Percentiles rank a stretch among this genome's conserved stretches.
Conservation (phyloP, 257 asterid genomes). For the Apocynum venetum region DNA sequence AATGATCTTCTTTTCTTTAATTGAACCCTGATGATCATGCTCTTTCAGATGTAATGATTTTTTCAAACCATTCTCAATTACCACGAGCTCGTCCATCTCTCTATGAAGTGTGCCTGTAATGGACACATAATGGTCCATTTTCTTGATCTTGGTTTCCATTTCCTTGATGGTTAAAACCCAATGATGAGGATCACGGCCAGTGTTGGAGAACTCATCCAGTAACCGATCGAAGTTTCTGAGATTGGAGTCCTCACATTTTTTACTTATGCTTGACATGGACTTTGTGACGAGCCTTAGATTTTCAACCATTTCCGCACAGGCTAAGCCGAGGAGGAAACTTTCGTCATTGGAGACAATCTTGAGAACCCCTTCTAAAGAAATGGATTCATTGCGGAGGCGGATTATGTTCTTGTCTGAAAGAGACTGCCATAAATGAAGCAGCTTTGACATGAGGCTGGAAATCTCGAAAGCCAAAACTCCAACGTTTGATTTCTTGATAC, state of each 20-base stretch:
- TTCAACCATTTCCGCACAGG: slow-evolving; percentile 79
- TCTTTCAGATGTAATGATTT: slow-evolving; percentile 36
- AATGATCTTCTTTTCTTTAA: slow-evolving; percentile 46
- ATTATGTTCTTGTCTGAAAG: slow-evolving; percentile 52
- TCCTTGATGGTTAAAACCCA: slow-evolving; percentile 63
- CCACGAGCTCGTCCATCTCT: slow-evolving; percentile 67
- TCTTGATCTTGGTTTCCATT: slow-evolving; percentile 50
- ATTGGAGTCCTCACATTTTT: slow-evolving; percentile 55
- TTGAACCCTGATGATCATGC: slow-evolving; percentile 13
- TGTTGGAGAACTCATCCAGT: slow-evolving; percentile 57
- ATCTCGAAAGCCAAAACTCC: slow-evolving; percentile 85
- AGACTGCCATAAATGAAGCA: slow-evolving; percentile 80
- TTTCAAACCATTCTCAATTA: slow-evolving; percentile 45
- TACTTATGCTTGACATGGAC: slow-evolving; percentile 54
- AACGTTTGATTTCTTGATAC: slow-evolving; percentile 55
- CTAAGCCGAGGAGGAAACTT: slow-evolving; percentile 59
- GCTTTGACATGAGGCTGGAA: slow-evolving; percentile 74
- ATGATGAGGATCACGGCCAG: slow-evolving; percentile 56
- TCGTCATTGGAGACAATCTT: slow-evolving; percentile 88
- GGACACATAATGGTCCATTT: slow-evolving; percentile 50
- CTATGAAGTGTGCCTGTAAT: slow-evolving; percentile 50
- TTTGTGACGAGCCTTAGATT: slow-evolving; percentile 49
- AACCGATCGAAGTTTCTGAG: slow-evolving; percentile 55
- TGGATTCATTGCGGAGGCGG: slow-evolving; percentile 53
- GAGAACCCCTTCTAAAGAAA: slow-evolving; percentile 78